Evolutionary conservation across 2,329 filamentous ascomycete genomes (phyloP).

Genomic region (Trichophyton benhamiae): DNA sequence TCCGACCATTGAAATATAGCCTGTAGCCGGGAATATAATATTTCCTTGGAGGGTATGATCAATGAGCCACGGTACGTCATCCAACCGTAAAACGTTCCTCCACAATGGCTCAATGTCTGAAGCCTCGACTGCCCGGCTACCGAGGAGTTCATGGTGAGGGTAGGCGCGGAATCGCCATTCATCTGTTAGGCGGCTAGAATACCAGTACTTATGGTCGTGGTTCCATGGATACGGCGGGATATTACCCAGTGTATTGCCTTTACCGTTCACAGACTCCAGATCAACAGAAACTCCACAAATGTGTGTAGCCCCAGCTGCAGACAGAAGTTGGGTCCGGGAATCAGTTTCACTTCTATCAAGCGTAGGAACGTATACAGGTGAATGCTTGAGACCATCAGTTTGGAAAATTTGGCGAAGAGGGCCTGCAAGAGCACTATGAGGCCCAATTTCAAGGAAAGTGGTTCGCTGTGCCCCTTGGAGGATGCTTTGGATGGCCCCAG

Average conservation of each 20-base stretch:
- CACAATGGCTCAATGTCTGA: constrained; percentile 24
- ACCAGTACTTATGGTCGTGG: constrained; percentile 13
- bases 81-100: constrained; percentile 28
- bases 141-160: constrained; percentile 16
- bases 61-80: constrained; percentile 28
- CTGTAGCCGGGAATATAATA: constrained; percentile 33
- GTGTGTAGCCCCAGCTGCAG: constrained; percentile 1
- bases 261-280: constrained; percentile 3
- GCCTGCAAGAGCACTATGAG: constrained; percentile 19
- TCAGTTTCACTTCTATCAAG: neutral
- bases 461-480: neutral
- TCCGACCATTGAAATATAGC: constrained; percentile 32
- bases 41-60: constrained; percentile 32
- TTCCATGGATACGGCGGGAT: constrained; percentile 18
- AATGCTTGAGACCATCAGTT: neutral
- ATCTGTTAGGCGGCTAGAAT: constrained; percentile 16
- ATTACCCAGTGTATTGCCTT: constrained; percentile 12
- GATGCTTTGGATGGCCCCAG: neutral
- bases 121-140: constrained; percentile 19
- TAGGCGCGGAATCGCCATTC: constrained; percentile 15
- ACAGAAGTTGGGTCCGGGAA: constrained; percentile 8
- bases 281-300: neutral
- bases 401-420: constrained; percentile 16
- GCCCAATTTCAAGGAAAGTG: constrained; percentile 21
- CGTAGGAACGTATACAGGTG: constrained; percentile 3